Conservation (phyloP, 805 yeast genomes). For the Kuraishia capsulata region DNA sequence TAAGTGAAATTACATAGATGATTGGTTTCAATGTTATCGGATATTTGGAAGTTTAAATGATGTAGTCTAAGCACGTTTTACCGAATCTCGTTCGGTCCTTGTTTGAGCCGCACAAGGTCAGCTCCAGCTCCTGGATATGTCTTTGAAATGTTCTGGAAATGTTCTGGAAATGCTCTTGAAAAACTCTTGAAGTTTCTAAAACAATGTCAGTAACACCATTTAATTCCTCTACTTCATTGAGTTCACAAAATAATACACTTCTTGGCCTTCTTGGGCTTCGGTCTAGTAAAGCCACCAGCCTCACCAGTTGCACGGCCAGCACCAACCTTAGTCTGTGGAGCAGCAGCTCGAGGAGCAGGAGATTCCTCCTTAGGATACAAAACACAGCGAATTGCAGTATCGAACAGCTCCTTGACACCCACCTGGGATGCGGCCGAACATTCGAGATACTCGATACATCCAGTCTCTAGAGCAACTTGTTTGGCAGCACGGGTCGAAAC, state of each 20-base stretch:
- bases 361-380: slow-evolving; percentile 30
- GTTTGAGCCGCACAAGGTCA: too few species aligned
- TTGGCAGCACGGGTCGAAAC: slow-evolving; percentile 53
- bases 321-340: neutral
- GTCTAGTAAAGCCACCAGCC: slow-evolving; percentile 2
- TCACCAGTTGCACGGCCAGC: neutral
- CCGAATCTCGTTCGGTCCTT: too few species aligned
- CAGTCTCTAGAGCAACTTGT: slow-evolving; percentile 58
- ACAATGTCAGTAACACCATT: too few species aligned
- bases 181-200: too few species aligned
- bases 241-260: slow-evolving; percentile 37
- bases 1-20: neutral
- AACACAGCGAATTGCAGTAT: slow-evolving; percentile 68
- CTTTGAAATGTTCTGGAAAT: too few species aligned
- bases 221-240: slow-evolving; percentile 3
- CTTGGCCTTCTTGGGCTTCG: slow-evolving; percentile 32
- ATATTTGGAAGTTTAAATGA: too few species aligned
- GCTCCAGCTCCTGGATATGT: too few species aligned
- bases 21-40: too few species aligned
- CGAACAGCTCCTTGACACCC: slow-evolving; percentile 81
- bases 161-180: too few species aligned
- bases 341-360: slow-evolving; percentile 6
- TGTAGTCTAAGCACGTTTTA: too few species aligned
- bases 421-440: slow-evolving; percentile 87
- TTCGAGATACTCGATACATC: slow-evolving; percentile 70